Evolutionary conservation across 495 filamentous ascomycete species (phyloP).

Genomic region (Tuber brumale): DNA sequence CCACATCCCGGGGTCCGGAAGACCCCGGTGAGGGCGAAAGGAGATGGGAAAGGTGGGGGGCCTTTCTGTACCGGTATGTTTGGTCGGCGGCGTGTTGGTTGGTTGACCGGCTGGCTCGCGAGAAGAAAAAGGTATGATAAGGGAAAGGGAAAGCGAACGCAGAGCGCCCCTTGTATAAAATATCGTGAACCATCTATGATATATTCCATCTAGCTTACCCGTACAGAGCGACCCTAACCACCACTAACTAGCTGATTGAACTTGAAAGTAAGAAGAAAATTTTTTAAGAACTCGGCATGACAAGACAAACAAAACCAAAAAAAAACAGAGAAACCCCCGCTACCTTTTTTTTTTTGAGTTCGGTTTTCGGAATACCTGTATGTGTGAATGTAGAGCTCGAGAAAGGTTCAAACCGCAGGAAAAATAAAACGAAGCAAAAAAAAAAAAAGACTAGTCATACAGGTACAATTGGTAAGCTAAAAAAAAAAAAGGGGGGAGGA

Average conservation of each 20-base stretch:
- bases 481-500: background rate
- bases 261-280: background rate
- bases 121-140: background rate
- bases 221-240: background rate
- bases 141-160: background rate
- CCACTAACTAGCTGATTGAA: background rate
- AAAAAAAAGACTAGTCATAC: background rate
- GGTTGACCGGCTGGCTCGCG: background rate
- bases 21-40: background rate
- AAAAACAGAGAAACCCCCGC: background rate
- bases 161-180: background rate
- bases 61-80: background rate
- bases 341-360: background rate
- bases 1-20: background rate
- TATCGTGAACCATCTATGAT: constrained; percentile 3
- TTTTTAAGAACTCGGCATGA: background rate
- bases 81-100: background rate
- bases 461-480: background rate
- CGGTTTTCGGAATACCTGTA: background rate
- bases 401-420: background rate
- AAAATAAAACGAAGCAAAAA: background rate
- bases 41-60: background rate
- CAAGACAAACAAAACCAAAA: background rate
- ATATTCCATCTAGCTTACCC: constrained; percentile 5
- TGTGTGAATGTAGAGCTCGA: background rate